A percentile compares a stretch with the other conserved stretches of the same genome.
Conservation (phyloP, 441 rosid genomes). For the Melastoma candidum region DNA sequence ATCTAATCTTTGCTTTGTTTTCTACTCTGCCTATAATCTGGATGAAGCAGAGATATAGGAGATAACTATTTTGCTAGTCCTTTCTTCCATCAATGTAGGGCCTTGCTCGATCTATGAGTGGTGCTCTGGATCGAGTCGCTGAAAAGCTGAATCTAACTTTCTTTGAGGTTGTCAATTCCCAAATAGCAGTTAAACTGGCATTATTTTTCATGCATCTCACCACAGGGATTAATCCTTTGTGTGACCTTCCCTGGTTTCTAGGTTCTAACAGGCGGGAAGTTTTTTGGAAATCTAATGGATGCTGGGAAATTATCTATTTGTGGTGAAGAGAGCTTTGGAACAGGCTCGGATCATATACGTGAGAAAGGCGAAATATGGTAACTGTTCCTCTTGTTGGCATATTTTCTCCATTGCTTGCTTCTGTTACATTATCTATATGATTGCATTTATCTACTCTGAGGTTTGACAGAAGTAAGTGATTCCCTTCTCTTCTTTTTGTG, state of each 20-base stretch:
- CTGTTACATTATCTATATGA: no score
- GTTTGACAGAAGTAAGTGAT: neutral
- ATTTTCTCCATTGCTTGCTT: neutral
- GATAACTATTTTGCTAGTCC: neutral
- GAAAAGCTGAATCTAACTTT: slow-evolving; percentile 72
- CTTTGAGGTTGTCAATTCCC: slow-evolving; percentile 52
- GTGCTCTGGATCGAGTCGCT: slow-evolving; percentile 95
- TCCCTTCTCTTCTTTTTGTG: slow-evolving; percentile 2
- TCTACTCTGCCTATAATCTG: neutral
- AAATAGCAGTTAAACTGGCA: neutral
- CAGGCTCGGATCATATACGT: slow-evolving; percentile 95
- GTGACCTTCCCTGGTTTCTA: slow-evolving; percentile 20
- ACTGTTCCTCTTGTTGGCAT: slow-evolving; percentile 16
- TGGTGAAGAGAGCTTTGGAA: slow-evolving; percentile 98
- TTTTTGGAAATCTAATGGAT: slow-evolving; percentile 97
- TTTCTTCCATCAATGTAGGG: slow-evolving; percentile 39
- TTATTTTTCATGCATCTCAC: neutral
- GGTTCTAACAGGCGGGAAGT: slow-evolving; percentile 99
- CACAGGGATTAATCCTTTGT: neutral
- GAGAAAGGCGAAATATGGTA: slow-evolving; percentile 99
- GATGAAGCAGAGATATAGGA: no score
- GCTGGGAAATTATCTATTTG: slow-evolving; percentile 87
- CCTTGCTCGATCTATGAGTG: slow-evolving; percentile 94
- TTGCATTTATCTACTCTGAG: no score
- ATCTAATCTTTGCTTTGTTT: slow-evolving; percentile 1